These are phyloP conservation scores for Alloascoidea hylecoeti DNA, from an alignment of 805 yeast species.

Conservation along the genomic window DNA sequence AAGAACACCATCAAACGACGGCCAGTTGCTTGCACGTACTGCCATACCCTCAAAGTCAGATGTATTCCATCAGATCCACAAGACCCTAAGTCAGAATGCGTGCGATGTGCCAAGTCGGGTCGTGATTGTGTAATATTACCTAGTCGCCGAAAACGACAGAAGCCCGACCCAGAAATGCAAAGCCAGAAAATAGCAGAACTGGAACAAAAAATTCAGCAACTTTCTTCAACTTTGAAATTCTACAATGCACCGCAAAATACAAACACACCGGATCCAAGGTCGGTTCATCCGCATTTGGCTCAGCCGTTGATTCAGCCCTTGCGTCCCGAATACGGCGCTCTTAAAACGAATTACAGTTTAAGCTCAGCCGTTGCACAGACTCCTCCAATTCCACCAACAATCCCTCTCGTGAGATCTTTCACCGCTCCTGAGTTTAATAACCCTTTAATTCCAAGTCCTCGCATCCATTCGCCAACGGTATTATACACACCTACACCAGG, in stretches of 20 bases:
- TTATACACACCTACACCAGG: slow-evolving; percentile 3
- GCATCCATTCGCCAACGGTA: not conserved
- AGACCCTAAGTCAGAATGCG: slow-evolving; percentile 53
- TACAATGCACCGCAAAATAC: slow-evolving; percentile 2
- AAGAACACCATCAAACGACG: slow-evolving; percentile 2
- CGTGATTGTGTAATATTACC: slow-evolving; percentile 56
- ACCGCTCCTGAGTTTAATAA: not conserved
- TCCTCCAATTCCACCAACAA: not conserved
- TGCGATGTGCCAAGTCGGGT: slow-evolving; percentile 53
- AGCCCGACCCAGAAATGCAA: slow-evolving; percentile 11
- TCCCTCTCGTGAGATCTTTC: not conserved
- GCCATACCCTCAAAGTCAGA: slow-evolving; percentile 73
- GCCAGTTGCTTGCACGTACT: slow-evolving; percentile 23
- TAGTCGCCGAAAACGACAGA: slow-evolving; percentile 29
- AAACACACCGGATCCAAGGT: not conserved
- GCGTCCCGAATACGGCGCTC: too few relatives aligned
- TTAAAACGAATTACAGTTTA: not conserved
- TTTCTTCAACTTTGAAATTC: slow-evolving; percentile 9
- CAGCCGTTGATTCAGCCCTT: not conserved
- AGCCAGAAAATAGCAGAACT: slow-evolving; percentile 15
- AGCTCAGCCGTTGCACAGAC: slow-evolving; percentile 1
- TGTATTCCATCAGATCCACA: slow-evolving; percentile 59
- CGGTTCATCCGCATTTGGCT: slow-evolving; percentile 4
- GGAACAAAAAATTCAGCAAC: slow-evolving; percentile 16
- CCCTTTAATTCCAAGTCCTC: not conserved